Evolutionary conservation across 2,329 filamentous ascomycete genomes (phyloP), one percentile per base, ranked within the genome.

Genomic region (Alternaria angustiovoidea): DNA sequence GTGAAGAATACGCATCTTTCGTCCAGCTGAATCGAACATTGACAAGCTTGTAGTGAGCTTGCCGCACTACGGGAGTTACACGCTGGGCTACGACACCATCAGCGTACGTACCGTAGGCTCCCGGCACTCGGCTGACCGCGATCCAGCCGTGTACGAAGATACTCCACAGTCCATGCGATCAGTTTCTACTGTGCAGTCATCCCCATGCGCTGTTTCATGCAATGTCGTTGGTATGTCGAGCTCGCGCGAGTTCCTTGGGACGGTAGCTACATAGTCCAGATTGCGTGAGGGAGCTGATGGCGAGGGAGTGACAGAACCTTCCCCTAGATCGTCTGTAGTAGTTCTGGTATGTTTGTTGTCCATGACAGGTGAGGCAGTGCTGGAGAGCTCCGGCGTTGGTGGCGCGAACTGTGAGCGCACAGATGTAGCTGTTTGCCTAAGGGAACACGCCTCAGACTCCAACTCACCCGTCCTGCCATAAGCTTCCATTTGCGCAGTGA

Each of bases 401-500:
- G 67, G 53, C 12, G 64, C 22, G 41, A 70, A 73, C 4, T 62
- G 62, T 9, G 67, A 46, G 9, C 57, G 68, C 24, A 62, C 61
- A 36, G 74, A 69, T 12, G 72, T 75, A n/a, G 68, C 66, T n/a
- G 65, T 62, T 26, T 63, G 68, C 39, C 64, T 60, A 11, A 69
- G 53, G 3, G 72, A 74, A 16, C 72, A 75, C 7, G 66, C 68
- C 16, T 74, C 73, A 4, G 74, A 75, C 16, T 70, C 70, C 8
- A 71, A 52, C 16, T 77, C 73, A 51, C 62, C 66, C 9, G 65
- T 51, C 43, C 62, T 67, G 24, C 66, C 70, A 52, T 67, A 70
- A 38, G 52, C 68, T 32, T 68, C 65, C 34, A 72, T 61, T n/a
- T 70, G 68, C 1, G 67, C 54, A 24, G 66, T 71, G 11, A 72